Evolutionary conservation across 2,329 filamentous ascomycete genomes (phyloP).

Genomic region (Sclerotinia glacialis): DNA sequence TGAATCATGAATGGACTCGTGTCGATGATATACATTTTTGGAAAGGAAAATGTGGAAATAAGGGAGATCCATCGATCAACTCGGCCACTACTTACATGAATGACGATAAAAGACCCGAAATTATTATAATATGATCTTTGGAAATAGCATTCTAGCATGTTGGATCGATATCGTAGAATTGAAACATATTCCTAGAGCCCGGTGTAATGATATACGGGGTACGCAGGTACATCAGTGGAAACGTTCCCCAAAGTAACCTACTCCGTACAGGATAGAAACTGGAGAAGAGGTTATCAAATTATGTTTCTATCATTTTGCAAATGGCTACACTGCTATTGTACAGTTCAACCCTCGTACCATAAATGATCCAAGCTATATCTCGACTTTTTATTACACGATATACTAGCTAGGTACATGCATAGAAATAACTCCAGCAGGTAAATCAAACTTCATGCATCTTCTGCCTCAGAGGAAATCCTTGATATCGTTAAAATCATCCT

Average conservation of each 20-base stretch:
- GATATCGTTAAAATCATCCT: background rate
- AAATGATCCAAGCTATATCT: no score
- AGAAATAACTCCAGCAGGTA: background rate
- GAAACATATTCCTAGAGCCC: background rate
- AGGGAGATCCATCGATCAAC: background rate
- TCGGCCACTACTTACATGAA: background rate
- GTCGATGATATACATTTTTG: slow-evolving; percentile 2
- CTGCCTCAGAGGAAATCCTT: background rate
- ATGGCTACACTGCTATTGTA: background rate
- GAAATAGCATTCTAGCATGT: background rate
- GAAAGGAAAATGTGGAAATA: background rate
- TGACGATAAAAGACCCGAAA: background rate
- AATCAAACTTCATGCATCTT: background rate
- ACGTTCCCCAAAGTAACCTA: background rate
- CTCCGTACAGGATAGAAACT: background rate
- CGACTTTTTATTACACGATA: background rate
- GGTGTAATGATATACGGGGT: background rate
- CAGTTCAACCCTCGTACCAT: no score
- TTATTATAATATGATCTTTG: background rate
- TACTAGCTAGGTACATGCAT: background rate
- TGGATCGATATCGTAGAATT: background rate
- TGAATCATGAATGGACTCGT: background rate
- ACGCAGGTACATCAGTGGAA: slow-evolving; percentile 1
- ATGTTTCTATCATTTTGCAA: background rate
- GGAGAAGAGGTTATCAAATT: background rate